Conservation (phyloP, 2,329 filamentous ascomycete genomes). For the Fusarium sp. region DNA sequence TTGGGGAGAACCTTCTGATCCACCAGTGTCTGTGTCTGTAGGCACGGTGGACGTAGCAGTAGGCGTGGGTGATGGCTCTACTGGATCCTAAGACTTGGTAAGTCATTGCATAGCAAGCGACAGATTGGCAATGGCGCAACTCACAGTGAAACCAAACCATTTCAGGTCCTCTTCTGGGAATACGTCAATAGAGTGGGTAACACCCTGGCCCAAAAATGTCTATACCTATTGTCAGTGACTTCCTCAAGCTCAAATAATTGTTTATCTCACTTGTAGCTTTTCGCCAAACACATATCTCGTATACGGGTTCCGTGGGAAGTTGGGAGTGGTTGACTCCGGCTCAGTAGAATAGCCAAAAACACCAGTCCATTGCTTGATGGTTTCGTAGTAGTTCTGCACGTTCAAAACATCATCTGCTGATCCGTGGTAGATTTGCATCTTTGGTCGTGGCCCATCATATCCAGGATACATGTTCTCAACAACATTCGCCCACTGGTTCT, state of each 20-base stretch:
- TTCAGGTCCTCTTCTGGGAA: conserved; percentile 40
- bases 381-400: conserved; percentile 70
- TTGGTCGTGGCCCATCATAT: conserved; percentile 64
- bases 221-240: neutral
- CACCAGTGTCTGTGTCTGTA: conserved; percentile 11
- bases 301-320: conserved; percentile 57
- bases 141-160: conserved; percentile 40
- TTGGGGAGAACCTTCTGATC: conserved; percentile 23
- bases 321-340: conserved; percentile 50
- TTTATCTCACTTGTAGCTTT: conserved; percentile 27
- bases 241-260: rapidly evolving
- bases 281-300: conserved; percentile 58
- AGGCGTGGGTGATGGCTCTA: conserved; percentile 8
- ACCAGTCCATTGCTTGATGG: conserved; percentile 69
- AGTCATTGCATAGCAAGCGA: neutral
- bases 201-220: conserved; percentile 38
- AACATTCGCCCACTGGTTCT: conserved; percentile 58
- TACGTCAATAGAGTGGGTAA: conserved; percentile 38
- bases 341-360: conserved; percentile 61
- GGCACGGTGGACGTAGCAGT: conserved; percentile 2
- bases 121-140: rapidly evolving
- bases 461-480: conserved; percentile 65
- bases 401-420: conserved; percentile 64
- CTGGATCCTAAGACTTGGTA: neutral
- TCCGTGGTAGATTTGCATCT: conserved; percentile 73